Conservation (phyloP, 257 asterid species). For the Plectranthus barbatus region DNA sequence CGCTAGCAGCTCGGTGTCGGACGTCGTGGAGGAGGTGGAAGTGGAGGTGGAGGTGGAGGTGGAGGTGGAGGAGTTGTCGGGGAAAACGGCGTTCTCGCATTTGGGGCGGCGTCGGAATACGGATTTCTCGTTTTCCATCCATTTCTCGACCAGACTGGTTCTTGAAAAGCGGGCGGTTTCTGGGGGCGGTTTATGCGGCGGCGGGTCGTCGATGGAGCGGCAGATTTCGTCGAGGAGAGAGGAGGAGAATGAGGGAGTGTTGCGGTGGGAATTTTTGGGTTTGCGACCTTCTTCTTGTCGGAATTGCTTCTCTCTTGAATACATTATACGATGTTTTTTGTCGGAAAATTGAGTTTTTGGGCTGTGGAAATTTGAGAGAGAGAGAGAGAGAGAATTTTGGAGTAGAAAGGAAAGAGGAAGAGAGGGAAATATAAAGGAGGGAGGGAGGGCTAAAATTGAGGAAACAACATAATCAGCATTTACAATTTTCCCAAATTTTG, state of each 20-base stretch:
- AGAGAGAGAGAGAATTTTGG: not conserved
- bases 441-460: not conserved
- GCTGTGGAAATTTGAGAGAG: too few species aligned
- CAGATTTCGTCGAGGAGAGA: conserved; percentile 67
- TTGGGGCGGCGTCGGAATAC: conserved; percentile 2
- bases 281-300: too few species aligned
- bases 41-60: too few species aligned
- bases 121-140: conserved; percentile 23
- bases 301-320: conserved; percentile 18
- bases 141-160: conserved; percentile 33
- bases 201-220: conserved; percentile 48
- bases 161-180: not conserved
- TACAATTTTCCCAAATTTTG: not conserved
- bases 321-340: conserved; percentile 23
- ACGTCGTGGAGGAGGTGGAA: conserved; percentile 36
- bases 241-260: conserved; percentile 55
- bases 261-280: too few species aligned
- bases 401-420: not conserved
- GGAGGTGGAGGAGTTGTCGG: conserved; percentile 34
- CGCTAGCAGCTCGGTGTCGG: conserved; percentile 33
- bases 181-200: not conserved
- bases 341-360: not conserved
- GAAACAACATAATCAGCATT: not conserved
- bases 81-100: conserved; percentile 14
- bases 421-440: not conserved